Evolutionary conservation across 2,329 filamentous ascomycete species (phyloP).

Genomic region (Helminthosporium solani): DNA sequence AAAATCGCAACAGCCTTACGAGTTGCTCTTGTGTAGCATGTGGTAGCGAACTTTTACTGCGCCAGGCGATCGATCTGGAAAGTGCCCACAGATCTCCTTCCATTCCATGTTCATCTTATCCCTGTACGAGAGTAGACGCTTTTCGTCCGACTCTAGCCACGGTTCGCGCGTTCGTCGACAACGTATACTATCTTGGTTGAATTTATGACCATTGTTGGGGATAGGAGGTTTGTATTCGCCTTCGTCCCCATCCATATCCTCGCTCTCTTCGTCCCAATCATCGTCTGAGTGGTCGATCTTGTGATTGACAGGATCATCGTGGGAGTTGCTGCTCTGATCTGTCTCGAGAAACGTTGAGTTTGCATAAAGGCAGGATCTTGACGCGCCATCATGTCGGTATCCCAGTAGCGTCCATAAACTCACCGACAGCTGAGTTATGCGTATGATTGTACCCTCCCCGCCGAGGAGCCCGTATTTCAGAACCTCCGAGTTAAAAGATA

Average conservation of each 20-base stretch:
- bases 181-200: no score
- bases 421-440: conserved; percentile 7
- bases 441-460: conserved; percentile 10
- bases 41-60: no score
- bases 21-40: no score
- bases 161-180: conserved; percentile 5
- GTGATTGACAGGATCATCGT: conserved; percentile 13
- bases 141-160: conserved; percentile 15
- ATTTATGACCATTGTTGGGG: neutral
- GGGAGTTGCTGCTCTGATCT: no score
- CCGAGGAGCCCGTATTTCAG: conserved; percentile 9
- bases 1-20: no score
- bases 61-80: no score
- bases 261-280: conserved; percentile 8
- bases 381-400: conserved; percentile 10
- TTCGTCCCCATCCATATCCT: conserved; percentile 12
- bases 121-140: conserved; percentile 12
- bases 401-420: conserved; percentile 14
- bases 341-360: no score
- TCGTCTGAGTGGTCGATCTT: conserved; percentile 11
- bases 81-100: conserved; percentile 11
- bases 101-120: conserved; percentile 10
- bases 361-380: no score
- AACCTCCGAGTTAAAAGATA: conserved; percentile 4
- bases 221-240: conserved; percentile 6